A percentile compares a stretch with the other conserved stretches of the same genome.
Conservation (phyloP, 2,329 filamentous ascomycete species). For the Dactylellina cionopaga region DNA sequence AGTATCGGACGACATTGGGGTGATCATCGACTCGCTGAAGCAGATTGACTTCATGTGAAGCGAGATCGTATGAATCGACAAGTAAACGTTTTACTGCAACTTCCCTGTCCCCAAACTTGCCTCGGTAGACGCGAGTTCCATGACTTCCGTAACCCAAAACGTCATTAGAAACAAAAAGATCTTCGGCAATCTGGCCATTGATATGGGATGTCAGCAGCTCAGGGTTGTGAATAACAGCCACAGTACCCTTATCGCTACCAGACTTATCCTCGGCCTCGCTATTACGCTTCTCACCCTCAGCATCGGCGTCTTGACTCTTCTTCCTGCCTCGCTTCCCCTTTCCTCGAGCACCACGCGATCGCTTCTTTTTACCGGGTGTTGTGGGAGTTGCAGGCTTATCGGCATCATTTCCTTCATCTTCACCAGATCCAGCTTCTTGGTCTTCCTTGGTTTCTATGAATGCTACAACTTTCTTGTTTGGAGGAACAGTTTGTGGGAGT, state of each 20-base stretch:
- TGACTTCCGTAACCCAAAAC: slow-evolving; percentile 82
- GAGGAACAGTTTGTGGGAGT: slow-evolving; percentile 26
- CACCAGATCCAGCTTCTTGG: slow-evolving; percentile 32
- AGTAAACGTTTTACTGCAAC: slow-evolving; percentile 98
- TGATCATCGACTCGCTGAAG: slow-evolving; percentile 94
- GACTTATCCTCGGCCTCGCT: slow-evolving; percentile 54
- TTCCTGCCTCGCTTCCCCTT: slow-evolving; percentile 55
- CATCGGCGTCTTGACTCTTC: slow-evolving; percentile 49
- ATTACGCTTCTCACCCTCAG: slow-evolving; percentile 58
- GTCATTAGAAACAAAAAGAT: slow-evolving; percentile 48
- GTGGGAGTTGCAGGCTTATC: slow-evolving; percentile 42
- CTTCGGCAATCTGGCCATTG: slow-evolving; percentile 68
- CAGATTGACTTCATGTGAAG: slow-evolving; percentile 89
- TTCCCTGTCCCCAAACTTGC: slow-evolving; percentile 90
- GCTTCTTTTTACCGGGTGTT: slow-evolving; percentile 52
- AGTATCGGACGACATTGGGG: slow-evolving; percentile 95
- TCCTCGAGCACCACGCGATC: slow-evolving; percentile 57
- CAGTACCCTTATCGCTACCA: slow-evolving; percentile 57
- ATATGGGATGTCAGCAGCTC: slow-evolving; percentile 29
- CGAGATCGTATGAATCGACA: slow-evolving; percentile 93
- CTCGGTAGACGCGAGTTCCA: slow-evolving; percentile 94
- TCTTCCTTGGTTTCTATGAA: slow-evolving; percentile 29
- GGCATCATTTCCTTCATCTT: slow-evolving; percentile 46
- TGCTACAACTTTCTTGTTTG: slow-evolving; percentile 41
- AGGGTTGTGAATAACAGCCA: slow-evolving; percentile 57